Base-by-base conservation (phyloP, 306 rosid species). In the Alnus glutinosa region DNA sequence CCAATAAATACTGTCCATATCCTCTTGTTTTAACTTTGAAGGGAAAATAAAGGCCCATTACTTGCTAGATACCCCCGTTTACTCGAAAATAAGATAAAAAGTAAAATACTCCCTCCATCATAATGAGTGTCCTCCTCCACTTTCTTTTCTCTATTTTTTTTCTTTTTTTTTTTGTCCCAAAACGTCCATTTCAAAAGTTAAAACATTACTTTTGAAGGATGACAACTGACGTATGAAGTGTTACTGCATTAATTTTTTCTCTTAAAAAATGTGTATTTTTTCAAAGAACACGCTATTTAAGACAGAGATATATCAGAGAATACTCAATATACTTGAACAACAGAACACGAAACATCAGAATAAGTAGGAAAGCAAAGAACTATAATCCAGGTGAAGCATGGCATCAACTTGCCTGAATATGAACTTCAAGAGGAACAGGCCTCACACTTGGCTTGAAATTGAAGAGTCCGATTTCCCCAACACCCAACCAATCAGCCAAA, bases 401-500 rank as follows among this genome's bases (percentile, higher is more conserved):
- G 71, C 8, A 81, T 82, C 84, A 58, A 83, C 97, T 88, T 89
- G 81, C 98, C 97, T 95, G 98, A 77, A 95, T 95, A 89, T 95
- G 98, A 81, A 91, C 98, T 86, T 94, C 97, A 78, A 94, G 88
- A 48, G 98, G 97, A 39, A 95, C 98, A 71, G 97, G 98, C 85
- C 98, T 89, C 79, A 95, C 98, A 62, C 98, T 95, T 77, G 98
- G 98, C 90, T 95, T 95, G 89, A 95, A 95, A 85, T 95, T 95
- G 90, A 92, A 95, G 74, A 95, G 95, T 49, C 98, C 98, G n/a
- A 83, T 82, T 76, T 95, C 98, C 78, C 85, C 97, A 73, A 95
- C 97, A 70, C 98, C 98, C 89, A 95, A 84, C 98, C 98, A 95
- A 82, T 95, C 98, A 82, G 90, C 98, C 85, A 95, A 88, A 86